Evolutionary conservation across 1,284 basidiomycete species (phyloP).

Genomic region (Ustilago nuda): DNA sequence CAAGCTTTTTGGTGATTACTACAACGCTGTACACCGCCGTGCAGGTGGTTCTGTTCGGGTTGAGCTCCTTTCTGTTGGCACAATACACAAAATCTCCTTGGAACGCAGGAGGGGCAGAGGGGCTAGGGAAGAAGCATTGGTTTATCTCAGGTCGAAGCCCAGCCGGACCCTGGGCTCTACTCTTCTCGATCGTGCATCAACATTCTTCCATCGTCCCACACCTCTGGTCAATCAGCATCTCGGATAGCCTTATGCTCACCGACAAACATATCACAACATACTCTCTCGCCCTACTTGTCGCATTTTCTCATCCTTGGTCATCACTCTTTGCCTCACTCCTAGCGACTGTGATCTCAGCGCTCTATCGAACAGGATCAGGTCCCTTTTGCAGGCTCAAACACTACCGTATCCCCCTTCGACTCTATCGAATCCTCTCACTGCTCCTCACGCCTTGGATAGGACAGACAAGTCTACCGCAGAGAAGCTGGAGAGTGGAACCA

Average conservation of each 20-base stretch:
- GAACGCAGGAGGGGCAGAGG: too few species aligned
- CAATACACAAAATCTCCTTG: background rate
- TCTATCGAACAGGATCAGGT: conserved; percentile 16
- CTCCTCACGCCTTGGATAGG: conserved; percentile 26
- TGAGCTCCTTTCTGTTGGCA: background rate
- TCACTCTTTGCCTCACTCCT: conserved; percentile 10
- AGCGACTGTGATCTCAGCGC: conserved; percentile 16
- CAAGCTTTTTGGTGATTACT: conserved; percentile 64
- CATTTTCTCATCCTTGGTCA: conserved; percentile 19
- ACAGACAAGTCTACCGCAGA: conserved; percentile 15
- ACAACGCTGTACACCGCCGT: conserved; percentile 20
- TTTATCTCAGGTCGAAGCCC: conserved; percentile 22
- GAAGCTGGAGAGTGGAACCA: conserved; percentile 32
- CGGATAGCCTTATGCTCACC: conserved; percentile 11
- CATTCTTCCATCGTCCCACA: conserved; percentile 38
- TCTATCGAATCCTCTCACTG: conserved; percentile 18
- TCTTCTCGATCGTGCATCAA: conserved; percentile 43
- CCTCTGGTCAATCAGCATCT: conserved; percentile 31
- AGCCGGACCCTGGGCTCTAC: conserved; percentile 33
- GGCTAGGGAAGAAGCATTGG: background rate
- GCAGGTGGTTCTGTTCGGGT: conserved; percentile 16
- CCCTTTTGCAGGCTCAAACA: conserved; percentile 4
- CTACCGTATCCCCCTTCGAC: conserved; percentile 25
- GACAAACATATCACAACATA: conserved; percentile 25
- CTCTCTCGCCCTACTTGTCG: conserved; percentile 20